Conservation (phyloP, 371 early-diverging fungal genomes). For the Mortierella sp. region DNA sequence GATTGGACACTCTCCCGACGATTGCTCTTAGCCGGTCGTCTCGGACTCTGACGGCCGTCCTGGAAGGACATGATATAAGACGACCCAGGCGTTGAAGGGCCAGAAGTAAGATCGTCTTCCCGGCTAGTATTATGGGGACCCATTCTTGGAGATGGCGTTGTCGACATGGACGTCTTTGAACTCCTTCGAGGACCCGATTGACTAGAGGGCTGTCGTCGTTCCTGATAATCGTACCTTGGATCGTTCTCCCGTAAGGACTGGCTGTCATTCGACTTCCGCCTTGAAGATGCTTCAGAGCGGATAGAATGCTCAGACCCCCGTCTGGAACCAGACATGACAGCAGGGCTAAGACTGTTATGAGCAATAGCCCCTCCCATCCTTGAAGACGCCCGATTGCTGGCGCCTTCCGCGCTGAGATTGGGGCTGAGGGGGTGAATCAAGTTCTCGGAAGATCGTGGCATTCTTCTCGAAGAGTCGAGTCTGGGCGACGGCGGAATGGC, state of each 20-base stretch:
- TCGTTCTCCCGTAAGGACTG: slow-evolving; percentile 8
- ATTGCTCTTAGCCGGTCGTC: slow-evolving; percentile 14
- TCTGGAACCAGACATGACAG: slow-evolving; percentile 4
- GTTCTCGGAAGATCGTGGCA: slow-evolving; percentile 3
- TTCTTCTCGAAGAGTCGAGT: slow-evolving; percentile 26
- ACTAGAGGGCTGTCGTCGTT: slow-evolving; percentile 11
- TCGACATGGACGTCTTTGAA: neutral
- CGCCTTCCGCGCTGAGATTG: slow-evolving; percentile 5
- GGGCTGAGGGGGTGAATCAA: slow-evolving; percentile 23
- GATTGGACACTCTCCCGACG: slow-evolving; percentile 25
- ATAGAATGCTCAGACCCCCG: slow-evolving; percentile 29
- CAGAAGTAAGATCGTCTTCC: slow-evolving; percentile 14
- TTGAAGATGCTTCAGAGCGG: slow-evolving; percentile 9
- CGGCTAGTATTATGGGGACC: neutral
- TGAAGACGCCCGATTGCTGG: neutral
- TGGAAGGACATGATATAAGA: slow-evolving; percentile 28
- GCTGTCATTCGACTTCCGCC: slow-evolving; percentile 20
- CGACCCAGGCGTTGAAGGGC: slow-evolving; percentile 19
- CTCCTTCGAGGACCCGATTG: slow-evolving; percentile 1
- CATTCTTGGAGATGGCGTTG: slow-evolving; percentile 6
- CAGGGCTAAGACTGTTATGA: slow-evolving; percentile 9
- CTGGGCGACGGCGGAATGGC: slow-evolving; percentile 21
- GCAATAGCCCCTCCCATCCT: neutral
- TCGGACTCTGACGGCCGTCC: neutral
- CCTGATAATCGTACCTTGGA: slow-evolving; percentile 9